These are phyloP conservation scores for Tulasnella sp. DNA, from an alignment of 768 basidiomycete genomes.

Conservation along the genomic window DNA sequence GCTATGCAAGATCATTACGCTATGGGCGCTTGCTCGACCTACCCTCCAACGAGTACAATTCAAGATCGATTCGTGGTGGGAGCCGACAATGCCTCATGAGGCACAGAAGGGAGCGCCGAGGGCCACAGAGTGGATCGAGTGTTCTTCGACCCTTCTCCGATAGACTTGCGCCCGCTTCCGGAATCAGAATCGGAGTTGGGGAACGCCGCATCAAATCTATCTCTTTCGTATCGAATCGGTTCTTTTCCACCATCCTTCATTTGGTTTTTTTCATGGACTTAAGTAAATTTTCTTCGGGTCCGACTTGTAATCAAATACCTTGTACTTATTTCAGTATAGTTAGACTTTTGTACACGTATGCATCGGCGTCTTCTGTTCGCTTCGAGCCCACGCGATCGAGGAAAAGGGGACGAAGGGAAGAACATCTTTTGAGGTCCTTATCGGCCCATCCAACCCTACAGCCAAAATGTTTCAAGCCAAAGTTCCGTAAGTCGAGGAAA, in stretches of 20 bases:
- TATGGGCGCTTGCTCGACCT: not conserved
- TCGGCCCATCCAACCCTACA: conserved; percentile 25
- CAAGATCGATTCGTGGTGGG: conserved; percentile 4
- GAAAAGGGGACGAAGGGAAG: not conserved
- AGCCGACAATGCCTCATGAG: not conserved
- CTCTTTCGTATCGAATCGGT: not conserved
- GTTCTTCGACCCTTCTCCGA: not conserved
- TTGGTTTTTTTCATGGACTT: not conserved
- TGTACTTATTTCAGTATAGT: not conserved
- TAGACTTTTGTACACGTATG: conserved; percentile 4
- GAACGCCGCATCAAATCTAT: not conserved
- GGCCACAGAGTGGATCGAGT: not conserved
- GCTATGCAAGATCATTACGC: not conserved
- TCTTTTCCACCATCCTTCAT: not conserved
- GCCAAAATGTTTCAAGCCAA: conserved; percentile 8
- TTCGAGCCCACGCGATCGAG: not conserved
- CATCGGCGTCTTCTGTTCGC: not conserved
- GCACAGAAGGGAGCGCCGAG: not conserved
- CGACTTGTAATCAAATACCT: not conserved
- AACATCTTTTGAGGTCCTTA: not conserved
- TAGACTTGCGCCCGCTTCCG: not conserved
- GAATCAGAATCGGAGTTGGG: not conserved
- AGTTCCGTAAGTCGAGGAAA: conserved; percentile 4
- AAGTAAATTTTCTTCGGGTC: not conserved
- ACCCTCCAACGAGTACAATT: not conserved